phyloP scores from a whole-genome alignment of 2,329 filamentous ascomycete genomes.

The Thelonectria discophora region DNA sequence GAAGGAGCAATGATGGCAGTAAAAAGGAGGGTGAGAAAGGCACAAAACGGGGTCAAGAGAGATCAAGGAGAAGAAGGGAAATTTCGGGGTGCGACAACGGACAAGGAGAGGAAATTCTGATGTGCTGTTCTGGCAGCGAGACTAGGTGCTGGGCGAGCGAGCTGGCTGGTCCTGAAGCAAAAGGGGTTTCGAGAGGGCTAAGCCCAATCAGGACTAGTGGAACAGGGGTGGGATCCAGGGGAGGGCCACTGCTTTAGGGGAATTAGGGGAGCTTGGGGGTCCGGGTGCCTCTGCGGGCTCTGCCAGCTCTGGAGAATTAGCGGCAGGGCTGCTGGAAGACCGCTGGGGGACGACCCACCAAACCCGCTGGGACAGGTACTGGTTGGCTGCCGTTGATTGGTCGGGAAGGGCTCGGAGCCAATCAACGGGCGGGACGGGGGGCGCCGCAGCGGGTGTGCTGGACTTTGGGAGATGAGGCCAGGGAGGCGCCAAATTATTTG shows the following conservation, averaged over 20 bases:
- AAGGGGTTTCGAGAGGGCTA: slow-evolving; percentile 47
- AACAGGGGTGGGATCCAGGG: slow-evolving; percentile 25
- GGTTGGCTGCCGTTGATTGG: slow-evolving; percentile 36
- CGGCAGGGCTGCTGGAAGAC: slow-evolving; percentile 37
- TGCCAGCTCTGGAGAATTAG: slow-evolving; percentile 42
- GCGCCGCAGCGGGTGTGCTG: slow-evolving; percentile 25
- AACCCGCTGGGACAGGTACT: slow-evolving; percentile 15
- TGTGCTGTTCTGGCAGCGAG: slow-evolving; percentile 45
- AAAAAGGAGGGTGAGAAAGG: slow-evolving; percentile 40
- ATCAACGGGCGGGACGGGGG: slow-evolving; percentile 38
- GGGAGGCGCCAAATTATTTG: slow-evolving; percentile 26
- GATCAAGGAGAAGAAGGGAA: slow-evolving; percentile 40
- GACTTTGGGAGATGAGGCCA: slow-evolving; percentile 39
- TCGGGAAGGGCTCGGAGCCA: slow-evolving; percentile 23
- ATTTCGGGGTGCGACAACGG: slow-evolving; percentile 44
- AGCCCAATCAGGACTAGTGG: slow-evolving; percentile 36
- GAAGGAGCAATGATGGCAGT: slow-evolving; percentile 52
- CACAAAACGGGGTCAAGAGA: slow-evolving; percentile 34
- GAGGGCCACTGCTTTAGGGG: slow-evolving; percentile 19
- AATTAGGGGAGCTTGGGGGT: slow-evolving; percentile 25
- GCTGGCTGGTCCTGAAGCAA: slow-evolving; percentile 42
- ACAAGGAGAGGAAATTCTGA: slow-evolving; percentile 47
- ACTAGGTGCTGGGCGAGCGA: slow-evolving; percentile 37
- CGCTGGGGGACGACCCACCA: slow-evolving; percentile 28
- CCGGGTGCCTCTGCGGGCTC: not conserved